Conservation (phyloP, 2,329 filamentous ascomycete genomes). For the Leptosphaerulina australis region DNA sequence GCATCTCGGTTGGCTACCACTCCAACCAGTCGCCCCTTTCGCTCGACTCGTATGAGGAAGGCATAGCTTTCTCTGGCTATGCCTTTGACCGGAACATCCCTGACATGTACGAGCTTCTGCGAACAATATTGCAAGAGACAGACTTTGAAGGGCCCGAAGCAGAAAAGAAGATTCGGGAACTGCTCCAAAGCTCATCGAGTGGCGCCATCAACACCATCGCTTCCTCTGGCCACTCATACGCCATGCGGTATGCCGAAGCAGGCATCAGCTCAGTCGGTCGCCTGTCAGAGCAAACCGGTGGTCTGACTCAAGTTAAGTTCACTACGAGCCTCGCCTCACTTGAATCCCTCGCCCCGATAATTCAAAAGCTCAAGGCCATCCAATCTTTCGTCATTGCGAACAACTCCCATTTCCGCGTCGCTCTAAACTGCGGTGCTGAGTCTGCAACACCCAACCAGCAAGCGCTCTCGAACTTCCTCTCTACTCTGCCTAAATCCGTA, state of each 20-base stretch:
- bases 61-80: constrained; percentile 82
- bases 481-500: constrained; percentile 57
- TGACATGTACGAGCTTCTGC: constrained; percentile 86
- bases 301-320: constrained; percentile 87
- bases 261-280: constrained; percentile 74
- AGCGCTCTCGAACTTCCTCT: constrained; percentile 73
- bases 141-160: constrained; percentile 86
- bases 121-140: constrained; percentile 81
- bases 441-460: constrained; percentile 72
- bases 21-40: constrained; percentile 78
- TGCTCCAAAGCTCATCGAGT: constrained; percentile 84
- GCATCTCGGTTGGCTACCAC: constrained; percentile 83
- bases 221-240: constrained; percentile 85
- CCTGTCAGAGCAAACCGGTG: constrained; percentile 82
- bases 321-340: constrained; percentile 79
- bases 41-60: constrained; percentile 74
- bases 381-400: constrained; percentile 77
- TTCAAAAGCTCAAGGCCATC: constrained; percentile 83
- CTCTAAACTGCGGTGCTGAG: constrained; percentile 83
- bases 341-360: constrained; percentile 74
- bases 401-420: constrained; percentile 71
- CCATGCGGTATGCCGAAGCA: constrained; percentile 81
- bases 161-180: constrained; percentile 79
- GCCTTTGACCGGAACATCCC: constrained; percentile 89
- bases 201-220: constrained; percentile 92